Conservation (phyloP, 1,139 yeast genomes). For the Pichia sp. region DNA sequence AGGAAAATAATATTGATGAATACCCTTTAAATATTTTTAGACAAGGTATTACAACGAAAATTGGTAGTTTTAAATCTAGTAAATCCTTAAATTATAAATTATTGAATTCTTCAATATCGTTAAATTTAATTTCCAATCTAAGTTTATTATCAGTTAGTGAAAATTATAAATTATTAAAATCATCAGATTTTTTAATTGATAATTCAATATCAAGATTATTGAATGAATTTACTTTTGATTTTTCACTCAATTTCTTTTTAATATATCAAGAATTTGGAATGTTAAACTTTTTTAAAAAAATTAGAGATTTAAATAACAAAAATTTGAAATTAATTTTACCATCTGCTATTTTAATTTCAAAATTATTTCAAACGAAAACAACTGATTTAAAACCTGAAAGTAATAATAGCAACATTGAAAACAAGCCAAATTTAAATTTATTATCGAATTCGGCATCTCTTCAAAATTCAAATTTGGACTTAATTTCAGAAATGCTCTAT, state of each 20-base stretch:
- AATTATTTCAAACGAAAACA: constrained; percentile 12
- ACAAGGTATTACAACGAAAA: constrained; percentile 20
- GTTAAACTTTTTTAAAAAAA: constrained; percentile 31
- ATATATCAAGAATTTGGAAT: constrained; percentile 36
- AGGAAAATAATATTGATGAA: constrained; percentile 14
- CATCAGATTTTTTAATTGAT: too few species aligned
- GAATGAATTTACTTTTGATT: constrained; percentile 23
- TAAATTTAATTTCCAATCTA: constrained; percentile 30
- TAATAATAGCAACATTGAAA: too few species aligned
- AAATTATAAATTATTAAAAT: constrained; percentile 21
- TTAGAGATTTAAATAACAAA: constrained; percentile 17
- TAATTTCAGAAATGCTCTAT: constrained; percentile 21
- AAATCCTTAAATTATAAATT: constrained; percentile 28
- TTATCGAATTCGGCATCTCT: too few species aligned
- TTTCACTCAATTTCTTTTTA: constrained; percentile 25
- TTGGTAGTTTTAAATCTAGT: constrained; percentile 25
- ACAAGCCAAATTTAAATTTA: too few species aligned
- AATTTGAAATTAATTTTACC: constrained; percentile 15
- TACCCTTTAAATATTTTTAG: constrained; percentile 22
- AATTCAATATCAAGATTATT: constrained; percentile 21
- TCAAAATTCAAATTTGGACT: too few species aligned
- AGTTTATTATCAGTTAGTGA: constrained; percentile 29
- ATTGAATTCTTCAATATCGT: constrained; percentile 27
- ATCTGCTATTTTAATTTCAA: constrained; percentile 14
- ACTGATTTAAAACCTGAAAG: too few species aligned